Evolutionary conservation across 306 rosid species (phyloP), one percentile per base, ranked within the genome.

Genomic region (Cicer pinnatifidum): DNA sequence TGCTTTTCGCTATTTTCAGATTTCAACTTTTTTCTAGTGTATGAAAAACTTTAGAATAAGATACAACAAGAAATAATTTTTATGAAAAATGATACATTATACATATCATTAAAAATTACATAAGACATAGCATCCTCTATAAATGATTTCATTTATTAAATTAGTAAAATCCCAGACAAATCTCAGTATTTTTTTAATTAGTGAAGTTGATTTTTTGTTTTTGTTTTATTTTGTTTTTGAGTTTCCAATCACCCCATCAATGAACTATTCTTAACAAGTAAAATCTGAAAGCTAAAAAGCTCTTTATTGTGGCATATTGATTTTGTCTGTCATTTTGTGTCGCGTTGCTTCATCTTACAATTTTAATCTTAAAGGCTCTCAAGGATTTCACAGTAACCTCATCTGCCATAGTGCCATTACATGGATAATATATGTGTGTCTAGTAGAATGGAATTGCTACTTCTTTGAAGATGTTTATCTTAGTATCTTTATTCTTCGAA

Each of bases 381-480:
- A 20, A 41, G 72, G 80, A 59, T 58, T 73, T 41, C 80, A 51
- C 19, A 48, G 75, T 58, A 67, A 16, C 57, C 41, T 72, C 52
- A 67, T 33, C 12, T 23, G 10, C 72, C 48, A 68, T 62, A 28
- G 5, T 28, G 35, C 35, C 48, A 56, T 19, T 46, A 8, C 63
- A 41, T 61, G 39, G 20, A 47, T 20, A 40, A 20, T 59, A 11
- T 70, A 19, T 80, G 60, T 74, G 47, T 33, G 12, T 69, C 67
- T 53, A 69, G 73, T 48, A 33, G 53, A 41, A 12, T 45, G 74
- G 57, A 64, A 19, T 72, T 79, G 45, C 48, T 76, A 62, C 59
- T 72, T 44, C 38, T 79, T 48, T 68, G 73, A 62, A 73, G 47
- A 61, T 59, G 40, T 77, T 37, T 52, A 38, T 75, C 48, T 61